Conservation (phyloP, 176 grass and related monocot genomes). For the Triticum dicoccoides region DNA sequence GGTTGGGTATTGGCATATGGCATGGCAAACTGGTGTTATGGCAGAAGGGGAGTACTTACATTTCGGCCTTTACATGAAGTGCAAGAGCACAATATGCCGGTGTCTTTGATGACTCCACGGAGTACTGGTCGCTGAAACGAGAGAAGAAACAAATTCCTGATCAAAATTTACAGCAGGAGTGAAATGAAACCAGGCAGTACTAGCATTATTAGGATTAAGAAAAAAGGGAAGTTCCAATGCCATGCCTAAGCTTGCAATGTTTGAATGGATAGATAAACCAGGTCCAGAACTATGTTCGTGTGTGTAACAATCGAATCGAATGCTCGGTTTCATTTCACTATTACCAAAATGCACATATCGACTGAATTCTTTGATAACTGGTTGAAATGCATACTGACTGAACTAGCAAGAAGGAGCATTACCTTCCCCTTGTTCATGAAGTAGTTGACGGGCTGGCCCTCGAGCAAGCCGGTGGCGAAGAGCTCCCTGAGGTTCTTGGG, state of each 20-base stretch:
- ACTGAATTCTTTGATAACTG: not conserved
- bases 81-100: constrained; percentile 60
- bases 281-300: not conserved
- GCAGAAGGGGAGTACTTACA: constrained; percentile 29
- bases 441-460: constrained; percentile 87
- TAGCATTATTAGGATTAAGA: not conserved
- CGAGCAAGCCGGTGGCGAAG: constrained; percentile 78
- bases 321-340: not conserved
- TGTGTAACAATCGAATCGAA: not conserved
- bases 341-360: not conserved
- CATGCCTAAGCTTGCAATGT: not conserved
- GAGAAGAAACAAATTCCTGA: constrained; percentile 34
- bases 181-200: not conserved
- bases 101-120: constrained; percentile 54
- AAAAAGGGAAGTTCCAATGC: not conserved
- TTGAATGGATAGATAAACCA: not conserved
- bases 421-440: constrained; percentile 73
- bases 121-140: constrained; percentile 57
- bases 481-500: constrained; percentile 72
- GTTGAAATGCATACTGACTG: not conserved
- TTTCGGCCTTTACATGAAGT: constrained; percentile 57
- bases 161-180: constrained; percentile 33
- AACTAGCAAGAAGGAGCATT: not conserved
- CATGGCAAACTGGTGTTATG: not conserved
- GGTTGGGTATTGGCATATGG: not conserved